A percentile compares a stretch with the other conserved stretches of the same genome.
Evolutionary conservation across 768 basidiomycete species (phyloP).

Genomic region (Lentinula sp.): DNA sequence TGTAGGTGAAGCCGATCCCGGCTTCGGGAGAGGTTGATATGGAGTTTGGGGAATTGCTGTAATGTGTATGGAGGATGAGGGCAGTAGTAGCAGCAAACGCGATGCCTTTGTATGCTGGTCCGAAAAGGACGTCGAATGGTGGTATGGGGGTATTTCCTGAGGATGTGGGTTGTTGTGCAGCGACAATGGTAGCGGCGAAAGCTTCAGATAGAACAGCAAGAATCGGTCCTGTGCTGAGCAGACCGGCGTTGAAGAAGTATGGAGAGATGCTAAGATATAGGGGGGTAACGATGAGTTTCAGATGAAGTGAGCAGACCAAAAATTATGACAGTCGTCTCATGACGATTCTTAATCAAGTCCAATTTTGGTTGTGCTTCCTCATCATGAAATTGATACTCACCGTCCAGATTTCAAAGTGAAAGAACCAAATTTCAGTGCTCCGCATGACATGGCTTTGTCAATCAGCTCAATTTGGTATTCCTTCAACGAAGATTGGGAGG

Average conservation of each 20-base stretch:
- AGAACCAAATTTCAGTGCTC: constrained; percentile 83
- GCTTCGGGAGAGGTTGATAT: not conserved
- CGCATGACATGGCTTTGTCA: constrained; percentile 56
- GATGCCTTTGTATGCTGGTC: constrained; percentile 98
- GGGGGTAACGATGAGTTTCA: too few relatives aligned
- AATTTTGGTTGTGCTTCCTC: too few relatives aligned
- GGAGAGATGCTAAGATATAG: constrained; percentile 62
- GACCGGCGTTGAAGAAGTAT: constrained; percentile 96
- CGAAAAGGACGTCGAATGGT: constrained; percentile 81
- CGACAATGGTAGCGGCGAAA: constrained; percentile 75
- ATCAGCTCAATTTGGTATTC: constrained; percentile 63
- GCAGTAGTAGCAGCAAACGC: constrained; percentile 84
- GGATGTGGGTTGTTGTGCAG: constrained; percentile 30
- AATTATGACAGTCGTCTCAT: too few relatives aligned
- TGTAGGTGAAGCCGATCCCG: constrained; percentile 77
- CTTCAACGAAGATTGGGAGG: constrained; percentile 23
- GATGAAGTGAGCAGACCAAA: too few relatives aligned
- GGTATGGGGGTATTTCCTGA: constrained; percentile 22
- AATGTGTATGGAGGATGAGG: constrained; percentile 62
- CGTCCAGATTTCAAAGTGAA: constrained; percentile 95
- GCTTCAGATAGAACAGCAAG: constrained; percentile 72
- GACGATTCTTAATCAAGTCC: too few relatives aligned
- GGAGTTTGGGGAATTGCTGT: constrained; percentile 32
- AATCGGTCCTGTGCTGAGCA: constrained; percentile 79
- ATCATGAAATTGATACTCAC: constrained; percentile 35